Conservation (phyloP, 164 flowering plant species). For the Annona cherimola region DNA sequence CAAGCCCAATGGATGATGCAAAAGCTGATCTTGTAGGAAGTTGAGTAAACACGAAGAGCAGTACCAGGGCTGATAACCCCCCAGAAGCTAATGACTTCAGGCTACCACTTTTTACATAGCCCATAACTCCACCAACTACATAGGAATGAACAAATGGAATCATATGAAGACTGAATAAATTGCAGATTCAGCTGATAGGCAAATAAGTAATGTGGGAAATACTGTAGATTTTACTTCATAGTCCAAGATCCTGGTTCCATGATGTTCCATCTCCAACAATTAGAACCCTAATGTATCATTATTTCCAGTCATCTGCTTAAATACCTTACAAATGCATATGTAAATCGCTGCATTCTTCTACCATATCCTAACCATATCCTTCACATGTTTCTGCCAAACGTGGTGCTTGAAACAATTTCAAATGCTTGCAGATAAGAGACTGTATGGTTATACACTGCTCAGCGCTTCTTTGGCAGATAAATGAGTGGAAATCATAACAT, state of each 20-base stretch:
- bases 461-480: neutral
- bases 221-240: neutral
- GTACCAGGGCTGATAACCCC: conserved; percentile 61
- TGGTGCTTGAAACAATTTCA: no score
- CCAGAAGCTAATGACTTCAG: conserved; percentile 76
- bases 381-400: no score
- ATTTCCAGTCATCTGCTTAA: neutral
- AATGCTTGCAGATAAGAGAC: neutral
- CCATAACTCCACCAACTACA: conserved; percentile 84
- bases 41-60: conserved; percentile 52
- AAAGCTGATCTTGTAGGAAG: conserved; percentile 69
- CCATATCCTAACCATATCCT: no score
- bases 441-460: neutral
- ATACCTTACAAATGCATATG: neutral
- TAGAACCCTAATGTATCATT: neutral
- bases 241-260: neutral
- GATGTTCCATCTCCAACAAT: neutral
- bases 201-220: neutral
- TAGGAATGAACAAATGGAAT: conserved; percentile 11
- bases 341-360: no score
- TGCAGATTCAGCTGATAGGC: neutral
- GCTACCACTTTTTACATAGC: conserved; percentile 85
- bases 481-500: no score
- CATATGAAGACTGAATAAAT: neutral
- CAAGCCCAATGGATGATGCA: conserved; percentile 82